Base-by-base conservation (phyloP, 495 filamentous ascomycete genomes). In the Aspergillus carlsbadensis region DNA sequence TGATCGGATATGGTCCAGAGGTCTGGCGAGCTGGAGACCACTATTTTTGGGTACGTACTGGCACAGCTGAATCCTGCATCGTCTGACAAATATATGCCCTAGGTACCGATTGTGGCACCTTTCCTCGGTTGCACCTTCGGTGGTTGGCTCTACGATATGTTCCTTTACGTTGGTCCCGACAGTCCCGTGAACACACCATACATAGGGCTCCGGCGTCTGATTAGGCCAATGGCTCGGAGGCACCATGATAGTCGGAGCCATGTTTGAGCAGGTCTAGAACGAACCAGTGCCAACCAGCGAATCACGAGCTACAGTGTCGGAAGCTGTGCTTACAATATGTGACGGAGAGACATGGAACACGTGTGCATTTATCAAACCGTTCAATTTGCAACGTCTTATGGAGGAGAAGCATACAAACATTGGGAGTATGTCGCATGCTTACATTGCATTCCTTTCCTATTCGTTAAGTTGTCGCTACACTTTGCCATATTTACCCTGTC, bases 21-120 rank as follows among this genome's bases (percentile, higher is more conserved):
- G 86, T 88, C 2, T 88, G 84, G 83, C 64, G 63, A 14, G 83
- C 84, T 5, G 82, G 85, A 1, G 70, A 69, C 40, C 85, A 86
- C 62, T 87, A 84, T 59, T 87, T 85, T 59, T 86, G 83, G 84
- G 80, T 83, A 72, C 20, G 73, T 63, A 18, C 20, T 44, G 21
- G 8, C 20, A 24, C 37, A 21, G 6, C 2, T 18, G 17, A 31
- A 10, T 45, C 24, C 22, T 20, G 15, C 7, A 36, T 17, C 18
- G 5, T 15, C 39, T 43, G 8, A 50, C 31, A 45, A n/a, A 15
- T 15, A n/a, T 15, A 1, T 39, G 6, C 26, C 20, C 18, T 53
- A 78, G 76, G 58, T 78, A 15, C 76, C 82, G 0, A 84, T 85
- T 63, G 71, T 86, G 10, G 79, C 83, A 0, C 81, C 83, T 1